phyloP scores from a whole-genome alignment of 1,139 yeast species.

The Williopsis jadinii region DNA sequence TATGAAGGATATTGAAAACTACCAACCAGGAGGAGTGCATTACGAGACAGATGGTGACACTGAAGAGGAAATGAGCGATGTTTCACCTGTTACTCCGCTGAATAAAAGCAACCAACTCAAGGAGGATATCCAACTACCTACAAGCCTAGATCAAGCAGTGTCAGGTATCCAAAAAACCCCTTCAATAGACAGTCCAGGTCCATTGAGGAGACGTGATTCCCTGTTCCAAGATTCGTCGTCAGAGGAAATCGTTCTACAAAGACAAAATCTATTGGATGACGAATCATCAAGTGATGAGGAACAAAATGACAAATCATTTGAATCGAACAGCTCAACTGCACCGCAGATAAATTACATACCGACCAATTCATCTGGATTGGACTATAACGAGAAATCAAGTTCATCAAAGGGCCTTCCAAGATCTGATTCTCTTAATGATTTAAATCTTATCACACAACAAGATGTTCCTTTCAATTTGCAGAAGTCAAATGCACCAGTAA shows the following conservation, averaged over 20 bases:
- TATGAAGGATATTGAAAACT: slow-evolving; percentile 20
- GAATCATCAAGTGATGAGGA: too few species aligned
- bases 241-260: background rate
- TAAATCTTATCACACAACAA: too few species aligned
- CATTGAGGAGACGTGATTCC: slow-evolving; percentile 2
- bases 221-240: slow-evolving; percentile 17
- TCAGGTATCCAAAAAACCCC: background rate
- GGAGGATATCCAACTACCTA: background rate
- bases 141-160: background rate
- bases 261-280: too few species aligned
- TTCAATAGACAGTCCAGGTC: too few species aligned
- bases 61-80: slow-evolving; percentile 2
- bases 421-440: too few species aligned
- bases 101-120: background rate
- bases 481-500: too few species aligned
- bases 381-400: too few species aligned
- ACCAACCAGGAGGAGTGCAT: slow-evolving; percentile 10
- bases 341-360: slow-evolving; percentile 5
- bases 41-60: slow-evolving; percentile 1
- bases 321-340: slow-evolving; percentile 4
- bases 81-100: slow-evolving; percentile 19
- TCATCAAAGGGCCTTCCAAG: too few species aligned
- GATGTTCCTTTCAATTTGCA: too few species aligned
- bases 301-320: too few species aligned
- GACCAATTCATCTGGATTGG: background rate